phyloP scores from a whole-genome alignment of 2,329 filamentous ascomycete species.

The Aspergillus transmontanensis region DNA sequence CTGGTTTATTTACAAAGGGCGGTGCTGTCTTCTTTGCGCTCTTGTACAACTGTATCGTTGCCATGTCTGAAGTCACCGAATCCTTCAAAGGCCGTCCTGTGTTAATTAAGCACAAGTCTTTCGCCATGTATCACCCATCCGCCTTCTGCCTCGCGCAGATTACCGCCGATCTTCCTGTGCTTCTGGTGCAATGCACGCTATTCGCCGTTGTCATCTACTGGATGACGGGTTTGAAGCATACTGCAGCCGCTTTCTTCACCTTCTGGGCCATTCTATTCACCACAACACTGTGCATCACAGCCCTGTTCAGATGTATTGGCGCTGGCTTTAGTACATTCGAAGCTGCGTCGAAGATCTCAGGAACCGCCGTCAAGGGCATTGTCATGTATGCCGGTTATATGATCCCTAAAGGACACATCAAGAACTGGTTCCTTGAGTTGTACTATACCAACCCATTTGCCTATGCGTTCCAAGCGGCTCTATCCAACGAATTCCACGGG shows the following conservation, averaged over 20 bases:
- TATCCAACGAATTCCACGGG: conserved; percentile 40
- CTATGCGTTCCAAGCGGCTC: conserved; percentile 42
- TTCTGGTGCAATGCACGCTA: conserved; percentile 61
- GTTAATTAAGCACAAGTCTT: conserved; percentile 60
- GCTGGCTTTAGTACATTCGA: conserved; percentile 61
- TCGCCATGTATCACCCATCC: conserved; percentile 59
- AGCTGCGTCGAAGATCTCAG: conserved; percentile 58
- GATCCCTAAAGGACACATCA: conserved; percentile 51
- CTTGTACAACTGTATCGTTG: conserved; percentile 62
- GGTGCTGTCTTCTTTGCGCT: conserved; percentile 67
- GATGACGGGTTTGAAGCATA: conserved; percentile 59
- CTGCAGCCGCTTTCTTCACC: conserved; percentile 62
- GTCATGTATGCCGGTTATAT: conserved; percentile 48
- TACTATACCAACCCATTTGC: conserved; percentile 45
- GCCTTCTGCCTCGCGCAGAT: conserved; percentile 50
- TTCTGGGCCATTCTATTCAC: conserved; percentile 60
- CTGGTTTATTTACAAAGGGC: conserved; percentile 64
- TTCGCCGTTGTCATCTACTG: conserved; percentile 66
- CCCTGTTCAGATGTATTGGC: conserved; percentile 59
- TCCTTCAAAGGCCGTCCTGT: conserved; percentile 65
- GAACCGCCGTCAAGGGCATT: conserved; percentile 38
- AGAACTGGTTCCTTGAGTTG: conserved; percentile 56
- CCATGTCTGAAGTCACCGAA: conserved; percentile 68
- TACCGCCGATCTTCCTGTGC: conserved; percentile 54
- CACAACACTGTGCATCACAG: conserved; percentile 55